Evolutionary conservation across 75 land plant species (phyloP), one percentile per base, ranked within the genome.

Genomic region (Pinus tabuliformis): DNA sequence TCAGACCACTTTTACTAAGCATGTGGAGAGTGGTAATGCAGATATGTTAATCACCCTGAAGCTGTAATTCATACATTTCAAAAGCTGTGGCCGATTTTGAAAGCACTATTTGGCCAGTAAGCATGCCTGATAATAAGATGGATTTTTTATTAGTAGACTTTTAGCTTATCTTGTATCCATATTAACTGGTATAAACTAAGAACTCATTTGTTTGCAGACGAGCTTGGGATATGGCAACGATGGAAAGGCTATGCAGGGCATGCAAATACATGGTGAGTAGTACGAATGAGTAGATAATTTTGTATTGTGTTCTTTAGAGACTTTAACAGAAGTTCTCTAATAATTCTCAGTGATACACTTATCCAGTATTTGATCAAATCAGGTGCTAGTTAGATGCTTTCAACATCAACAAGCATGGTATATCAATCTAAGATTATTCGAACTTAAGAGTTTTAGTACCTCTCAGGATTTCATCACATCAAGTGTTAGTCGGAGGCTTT

Each of bases 231-330:
- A 84, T 89, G 85, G 83, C 90, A 45, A 91, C 95, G 5, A 95
- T 97, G 99, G 99, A 97, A 77, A 84, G 91, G 30, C 88, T 95
- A 20, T 97, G 98, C 77, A 88, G 93, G 28, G 96, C 98, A 3
- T 97, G 99, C 89, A 97, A 97, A 87, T 95, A 90, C 91, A 98
- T 95, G 68, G 99, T 97, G 81, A 91, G 90, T 49, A 49, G 54
- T 9, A 11, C 11, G 54, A 9, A 49, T 49, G 12, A 49, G 1
- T 49, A 49, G 12, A 49, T 1, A 49, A 49, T 49, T 2, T 49
- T 49, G 54, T 9, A 49, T 49, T 9, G 54, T 49, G 12, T 49
- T 49, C 11, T 49, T 49, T 49, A 49, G 12, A 49, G 12, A 49
- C 54, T 9, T 49, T 49, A 49, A 49, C 54, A 49, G 9, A 9